These are phyloP conservation scores for Moniliella sp. DNA, from an alignment of 1,284 basidiomycete species.

Conservation along the genomic window DNA sequence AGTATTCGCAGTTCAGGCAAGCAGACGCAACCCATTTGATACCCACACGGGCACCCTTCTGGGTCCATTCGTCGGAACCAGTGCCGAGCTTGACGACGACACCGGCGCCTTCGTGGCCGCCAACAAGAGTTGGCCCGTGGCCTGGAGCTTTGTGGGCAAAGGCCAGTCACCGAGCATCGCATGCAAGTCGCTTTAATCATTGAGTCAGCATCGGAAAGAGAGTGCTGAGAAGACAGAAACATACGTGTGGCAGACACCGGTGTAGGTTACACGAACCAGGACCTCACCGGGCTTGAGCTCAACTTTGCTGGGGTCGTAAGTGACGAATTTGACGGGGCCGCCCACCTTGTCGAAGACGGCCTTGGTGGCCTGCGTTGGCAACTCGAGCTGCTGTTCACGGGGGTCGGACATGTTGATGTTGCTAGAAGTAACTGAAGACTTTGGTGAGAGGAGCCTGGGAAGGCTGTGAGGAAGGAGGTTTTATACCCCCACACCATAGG, in stretches of 20 bases:
- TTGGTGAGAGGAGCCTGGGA: no score
- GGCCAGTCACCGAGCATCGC: constrained; percentile 31
- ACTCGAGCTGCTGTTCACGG: no score
- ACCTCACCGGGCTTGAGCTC: constrained; percentile 61
- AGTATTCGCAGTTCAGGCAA: constrained; percentile 51
- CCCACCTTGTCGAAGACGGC: constrained; percentile 20
- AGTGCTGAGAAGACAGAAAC: constrained; percentile 21
- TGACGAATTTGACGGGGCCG: constrained; percentile 14
- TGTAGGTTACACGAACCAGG: constrained; percentile 47
- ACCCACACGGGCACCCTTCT: constrained; percentile 58
- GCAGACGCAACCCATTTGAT: constrained; percentile 48
- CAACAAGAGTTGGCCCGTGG: no score
- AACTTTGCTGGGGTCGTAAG: constrained; percentile 15
- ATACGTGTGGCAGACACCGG: constrained; percentile 16
- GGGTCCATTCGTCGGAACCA: constrained; percentile 42
- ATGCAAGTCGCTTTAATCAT: no score
- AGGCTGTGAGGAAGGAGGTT: no score
- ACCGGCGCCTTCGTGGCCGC: constrained; percentile 53
- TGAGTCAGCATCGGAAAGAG: no score
- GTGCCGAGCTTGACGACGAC: constrained; percentile 55
- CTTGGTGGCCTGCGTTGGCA: constrained; percentile 13
- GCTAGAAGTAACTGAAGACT: no score
- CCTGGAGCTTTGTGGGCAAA: constrained; percentile 38
- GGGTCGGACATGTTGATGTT: no score
- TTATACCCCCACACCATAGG: no score